Base-by-base conservation (phyloP, 2,329 filamentous ascomycete genomes). In the Fusarium oxysporum region DNA sequence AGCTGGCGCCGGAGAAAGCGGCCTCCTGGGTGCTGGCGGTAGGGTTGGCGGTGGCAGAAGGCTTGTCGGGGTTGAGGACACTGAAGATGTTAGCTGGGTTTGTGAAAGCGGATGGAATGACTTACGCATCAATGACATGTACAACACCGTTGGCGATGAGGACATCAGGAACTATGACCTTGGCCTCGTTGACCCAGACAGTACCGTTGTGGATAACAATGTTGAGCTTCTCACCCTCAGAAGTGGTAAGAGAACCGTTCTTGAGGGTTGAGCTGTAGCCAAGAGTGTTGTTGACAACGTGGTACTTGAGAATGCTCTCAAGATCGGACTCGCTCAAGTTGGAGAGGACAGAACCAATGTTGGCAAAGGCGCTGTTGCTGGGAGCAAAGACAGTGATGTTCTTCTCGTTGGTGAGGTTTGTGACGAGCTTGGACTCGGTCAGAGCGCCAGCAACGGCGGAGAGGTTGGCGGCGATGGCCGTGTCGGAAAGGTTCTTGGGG, bases 321-420 rank as follows among this genome's bases (percentile, higher is more conserved):
- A 91, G 81, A 21, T 88, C 81, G 4, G 83, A 78, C 1, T 80
- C 77, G 45, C 82, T 84, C 8, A 89, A 77, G 70, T 84, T 84
- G 45, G 78, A 76, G 16, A 88, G 70, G 23, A 86, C 79, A 54
- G 84, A 87, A 43, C 85, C 87, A 50, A 91, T 87, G 44, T 83
- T 80, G 38, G 85, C 82, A 82, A 92, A 91, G 8, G 89, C 89
- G 3, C 81, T 81, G 78, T 91, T 91, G 78, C 82, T 86, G 8
- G 90, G 90, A 1, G 86, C 88, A 74, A 92, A 92, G 72, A 92
- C 84, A 53, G 90, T 92, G 40, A 92, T 67, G 74, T 77, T 70
- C 48, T 37, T 69, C 30, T 72, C 76, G 1, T 62, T 48, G 12
- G 66, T 74, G 19, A 81, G 68, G 30, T 79, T 65, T 14, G 54